Conservation (phyloP, 768 basidiomycete species). For the Cystobasidium ongulense region DNA sequence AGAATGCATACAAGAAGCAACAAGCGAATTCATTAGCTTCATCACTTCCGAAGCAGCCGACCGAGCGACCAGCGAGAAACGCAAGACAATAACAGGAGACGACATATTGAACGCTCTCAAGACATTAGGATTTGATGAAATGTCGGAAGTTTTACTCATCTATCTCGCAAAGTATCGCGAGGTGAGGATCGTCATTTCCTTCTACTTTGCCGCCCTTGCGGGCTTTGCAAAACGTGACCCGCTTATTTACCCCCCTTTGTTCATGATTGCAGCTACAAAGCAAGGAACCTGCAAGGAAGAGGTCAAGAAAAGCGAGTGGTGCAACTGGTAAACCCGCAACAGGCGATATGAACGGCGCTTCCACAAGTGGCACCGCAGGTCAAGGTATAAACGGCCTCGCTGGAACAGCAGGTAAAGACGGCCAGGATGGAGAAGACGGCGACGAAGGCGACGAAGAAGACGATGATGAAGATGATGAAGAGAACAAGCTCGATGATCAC, state of each 20-base stretch:
- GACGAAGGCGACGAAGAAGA: conserved; percentile 8
- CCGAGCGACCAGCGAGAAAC: conserved; percentile 85
- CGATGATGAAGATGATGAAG: not conserved
- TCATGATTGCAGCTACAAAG: conserved; percentile 7
- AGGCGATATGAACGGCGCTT: not conserved
- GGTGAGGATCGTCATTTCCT: conserved; percentile 27
- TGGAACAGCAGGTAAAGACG: not conserved
- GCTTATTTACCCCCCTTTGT: not conserved
- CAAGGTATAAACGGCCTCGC: not conserved
- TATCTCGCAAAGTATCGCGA: conserved; percentile 63
- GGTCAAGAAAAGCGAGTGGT: conserved; percentile 16
- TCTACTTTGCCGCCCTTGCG: not conserved
- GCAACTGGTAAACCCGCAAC: not conserved
- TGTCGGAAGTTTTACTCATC: conserved; percentile 78
- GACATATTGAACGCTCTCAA: conserved; percentile 94
- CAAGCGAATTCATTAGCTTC: conserved; percentile 96
- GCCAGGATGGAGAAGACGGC: conserved; percentile 4
- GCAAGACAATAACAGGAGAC: conserved; percentile 96
- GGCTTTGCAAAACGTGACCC: not conserved
- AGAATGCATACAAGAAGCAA: conserved; percentile 96
- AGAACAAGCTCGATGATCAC: not conserved
- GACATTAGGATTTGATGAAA: conserved; percentile 86
- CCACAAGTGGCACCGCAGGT: not conserved
- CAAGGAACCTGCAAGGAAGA: conserved; percentile 23
- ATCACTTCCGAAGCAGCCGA: conserved; percentile 95